Base-by-base conservation (phyloP, 495 filamentous ascomycete genomes). In the Cercophora newfieldiana region DNA sequence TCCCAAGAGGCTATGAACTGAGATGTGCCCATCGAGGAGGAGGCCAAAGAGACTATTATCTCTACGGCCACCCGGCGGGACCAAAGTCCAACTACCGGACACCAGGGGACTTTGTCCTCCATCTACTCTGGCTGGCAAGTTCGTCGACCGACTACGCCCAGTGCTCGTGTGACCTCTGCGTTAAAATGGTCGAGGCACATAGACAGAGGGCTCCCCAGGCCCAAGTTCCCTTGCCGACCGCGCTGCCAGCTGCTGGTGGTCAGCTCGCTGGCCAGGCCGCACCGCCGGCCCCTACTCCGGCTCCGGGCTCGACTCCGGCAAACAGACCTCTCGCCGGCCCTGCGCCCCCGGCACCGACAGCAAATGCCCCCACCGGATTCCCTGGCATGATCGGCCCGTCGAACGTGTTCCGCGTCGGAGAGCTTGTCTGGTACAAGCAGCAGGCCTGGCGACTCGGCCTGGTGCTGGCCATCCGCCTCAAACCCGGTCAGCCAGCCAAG, bases 341-440 rank as follows among this genome's bases (percentile, higher is more conserved):
- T 16, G 10, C 7, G 59, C 6, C 31, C 50, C 33, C 8, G 55
- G 59, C 37, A 66, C 31, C 21, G 47, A 30, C 33, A 68, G 19
- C 50, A 63, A 31, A 16, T 69, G 48, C 47, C 56, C 22, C 50
- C 65, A n/a, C 57, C 63, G 5, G 2, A 2, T 49, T 51, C 8
- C 66, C 63, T 37, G 74, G 71, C 25, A 70, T 56, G 8, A 80
- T 66, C 49, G 67, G 64, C 44, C 64, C 61, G 25, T 59, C 56
- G 28, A 74, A 75, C 33, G 67, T 81, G 2, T 82, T 79, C 62
- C 75, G 79, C 50, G 68, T 75, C 3, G 78, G 79, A 0, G 80
- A 82, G 51, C 44, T 81, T 8, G 75, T 82, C 1, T 82, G 80
- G 80, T 82, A 74, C 62, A 74, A 71, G 26, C 71, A 72, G 18